A percentile compares a stretch with the other conserved stretches of the same genome.
Conservation (phyloP, 1,284 basidiomycete genomes). For the Quambalaria eucalypti region DNA sequence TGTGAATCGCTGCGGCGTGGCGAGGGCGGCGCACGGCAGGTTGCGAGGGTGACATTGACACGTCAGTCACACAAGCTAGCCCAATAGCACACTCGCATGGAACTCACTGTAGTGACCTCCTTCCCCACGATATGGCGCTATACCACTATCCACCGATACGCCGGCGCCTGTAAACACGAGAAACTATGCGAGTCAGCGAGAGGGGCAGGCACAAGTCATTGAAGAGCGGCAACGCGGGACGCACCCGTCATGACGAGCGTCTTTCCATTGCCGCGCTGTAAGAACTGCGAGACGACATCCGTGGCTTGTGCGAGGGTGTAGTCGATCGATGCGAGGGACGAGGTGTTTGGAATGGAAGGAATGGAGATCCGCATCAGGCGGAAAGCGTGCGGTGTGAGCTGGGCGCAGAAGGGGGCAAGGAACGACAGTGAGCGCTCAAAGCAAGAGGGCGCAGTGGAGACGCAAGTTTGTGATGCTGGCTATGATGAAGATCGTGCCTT, state of each 20-base stretch:
- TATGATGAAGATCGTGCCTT: no score
- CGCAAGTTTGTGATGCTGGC: no score
- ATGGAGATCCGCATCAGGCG: conserved; percentile 46
- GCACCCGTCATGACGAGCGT: conserved; percentile 29
- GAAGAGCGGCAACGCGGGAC: no score
- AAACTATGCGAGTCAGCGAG: conserved; percentile 16
- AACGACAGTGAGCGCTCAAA: no score
- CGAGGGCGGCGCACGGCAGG: neutral
- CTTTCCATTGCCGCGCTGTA: conserved; percentile 19
- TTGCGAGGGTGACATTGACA: neutral
- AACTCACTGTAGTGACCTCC: conserved; percentile 32
- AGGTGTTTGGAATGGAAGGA: conserved; percentile 33
- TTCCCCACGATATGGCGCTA: conserved; percentile 43
- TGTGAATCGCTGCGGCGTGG: conserved; percentile 18
- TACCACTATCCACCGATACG: conserved; percentile 42
- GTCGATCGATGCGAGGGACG: conserved; percentile 13
- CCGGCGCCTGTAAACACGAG: conserved; percentile 40
- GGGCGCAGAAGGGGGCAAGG: no score
- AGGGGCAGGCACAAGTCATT: no score
- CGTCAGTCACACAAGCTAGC: neutral
- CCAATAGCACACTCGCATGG: neutral
- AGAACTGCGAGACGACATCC: conserved; percentile 19
- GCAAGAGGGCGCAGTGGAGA: no score
- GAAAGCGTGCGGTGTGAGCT: no score
- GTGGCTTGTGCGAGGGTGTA: conserved; percentile 21